A percentile compares a stretch with the other conserved stretches of the same genome.
Conservation (phyloP, 2,329 filamentous ascomycete genomes). For the Alternaria longipes region DNA sequence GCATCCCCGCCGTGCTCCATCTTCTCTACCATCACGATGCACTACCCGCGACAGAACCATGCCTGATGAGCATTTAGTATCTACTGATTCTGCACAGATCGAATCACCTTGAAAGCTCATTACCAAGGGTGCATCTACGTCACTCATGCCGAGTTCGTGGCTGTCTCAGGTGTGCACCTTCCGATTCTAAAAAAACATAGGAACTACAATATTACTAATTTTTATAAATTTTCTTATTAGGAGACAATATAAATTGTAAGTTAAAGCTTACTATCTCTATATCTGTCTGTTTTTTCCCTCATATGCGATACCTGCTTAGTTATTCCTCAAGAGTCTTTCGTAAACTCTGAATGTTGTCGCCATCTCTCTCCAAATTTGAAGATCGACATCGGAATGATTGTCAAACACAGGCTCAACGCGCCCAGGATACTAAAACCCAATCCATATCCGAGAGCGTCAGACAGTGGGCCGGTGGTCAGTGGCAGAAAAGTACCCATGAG, state of each 20-base stretch:
- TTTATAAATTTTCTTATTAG: no score
- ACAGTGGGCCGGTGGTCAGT: constrained; percentile 60
- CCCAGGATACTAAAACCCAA: constrained; percentile 61
- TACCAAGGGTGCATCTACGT: no score
- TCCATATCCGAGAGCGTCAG: constrained; percentile 61
- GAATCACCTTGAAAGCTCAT: no score
- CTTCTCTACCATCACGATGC: background rate
- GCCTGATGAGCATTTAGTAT: no score
- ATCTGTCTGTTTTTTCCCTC: no score
- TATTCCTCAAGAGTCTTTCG: constrained; percentile 35
- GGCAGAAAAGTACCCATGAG: constrained; percentile 67
- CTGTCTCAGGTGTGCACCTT: no score
- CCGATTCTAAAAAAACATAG: no score
- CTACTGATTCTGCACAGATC: no score
- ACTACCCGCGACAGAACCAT: background rate
- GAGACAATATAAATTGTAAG: no score
- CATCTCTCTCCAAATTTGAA: constrained; percentile 62
- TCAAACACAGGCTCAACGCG: constrained; percentile 54
- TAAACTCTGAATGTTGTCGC: constrained; percentile 63
- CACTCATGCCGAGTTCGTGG: no score
- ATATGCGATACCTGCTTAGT: background rate
- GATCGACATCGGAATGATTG: constrained; percentile 62
- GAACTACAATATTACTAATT: no score
- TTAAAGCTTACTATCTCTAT: no score
- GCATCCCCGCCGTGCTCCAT: constrained; percentile 9